Evolutionary conservation across 2,329 filamentous ascomycete genomes (phyloP).

Genomic region (Massarina eburnea): DNA sequence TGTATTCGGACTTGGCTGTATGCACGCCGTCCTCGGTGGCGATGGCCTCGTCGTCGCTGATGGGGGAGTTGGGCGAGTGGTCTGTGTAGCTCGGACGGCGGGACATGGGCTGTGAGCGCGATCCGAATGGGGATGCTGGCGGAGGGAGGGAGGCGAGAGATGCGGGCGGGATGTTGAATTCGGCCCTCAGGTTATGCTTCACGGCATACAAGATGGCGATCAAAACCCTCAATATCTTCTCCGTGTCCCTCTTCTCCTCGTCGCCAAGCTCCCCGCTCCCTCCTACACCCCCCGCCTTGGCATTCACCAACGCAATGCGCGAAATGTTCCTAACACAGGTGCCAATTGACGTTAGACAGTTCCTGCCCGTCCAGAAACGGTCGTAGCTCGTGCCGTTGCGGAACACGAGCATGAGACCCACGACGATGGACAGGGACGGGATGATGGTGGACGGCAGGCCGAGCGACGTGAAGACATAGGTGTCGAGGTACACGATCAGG

Average conservation of each 20-base stretch:
- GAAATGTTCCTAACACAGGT: constrained; percentile 63
- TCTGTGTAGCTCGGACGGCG: constrained; percentile 33
- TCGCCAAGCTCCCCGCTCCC: constrained; percentile 18
- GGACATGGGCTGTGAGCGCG: constrained; percentile 18
- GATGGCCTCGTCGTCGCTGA: constrained; percentile 16
- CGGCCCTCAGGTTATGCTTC: constrained; percentile 65
- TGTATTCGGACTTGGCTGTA: constrained; percentile 51
- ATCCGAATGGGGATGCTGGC: constrained; percentile 11
- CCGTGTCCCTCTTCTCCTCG: constrained; percentile 57
- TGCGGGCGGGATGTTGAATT: constrained; percentile 54
- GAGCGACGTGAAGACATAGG: constrained; percentile 52
- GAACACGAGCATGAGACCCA: constrained; percentile 69
- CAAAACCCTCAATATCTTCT: constrained; percentile 59
- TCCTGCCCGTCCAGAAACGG: constrained; percentile 64
- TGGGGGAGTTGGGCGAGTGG: constrained; percentile 18
- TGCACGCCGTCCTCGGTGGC: constrained; percentile 27
- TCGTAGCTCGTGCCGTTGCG: constrained; percentile 66
- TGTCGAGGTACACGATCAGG: constrained; percentile 60
- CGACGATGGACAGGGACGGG: constrained; percentile 65
- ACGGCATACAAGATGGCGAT: constrained; percentile 65
- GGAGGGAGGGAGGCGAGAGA: constrained; percentile 24
- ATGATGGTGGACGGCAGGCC: constrained; percentile 62
- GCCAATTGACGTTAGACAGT: constrained; percentile 58
- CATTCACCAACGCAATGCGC: constrained; percentile 57
- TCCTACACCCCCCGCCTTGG: constrained; percentile 23